Evolutionary conservation across 1,284 basidiomycete genomes (phyloP).

Genomic region (Ustilago esculenta): DNA sequence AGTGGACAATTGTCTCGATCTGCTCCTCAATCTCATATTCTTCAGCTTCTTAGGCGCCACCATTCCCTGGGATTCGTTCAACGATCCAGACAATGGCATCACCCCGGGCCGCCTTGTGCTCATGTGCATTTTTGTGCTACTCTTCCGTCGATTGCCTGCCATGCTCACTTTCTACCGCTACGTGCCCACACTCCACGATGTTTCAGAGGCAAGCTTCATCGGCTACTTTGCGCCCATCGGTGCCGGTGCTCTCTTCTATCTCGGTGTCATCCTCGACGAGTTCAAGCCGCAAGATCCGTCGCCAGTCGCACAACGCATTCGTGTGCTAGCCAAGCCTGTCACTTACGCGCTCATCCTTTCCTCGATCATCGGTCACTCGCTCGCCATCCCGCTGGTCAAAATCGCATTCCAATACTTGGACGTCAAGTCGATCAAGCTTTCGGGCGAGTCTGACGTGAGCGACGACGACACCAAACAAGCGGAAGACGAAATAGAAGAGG

Average conservation of each 20-base stretch:
- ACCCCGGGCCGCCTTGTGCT: conserved; percentile 66
- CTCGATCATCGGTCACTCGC: conserved; percentile 52
- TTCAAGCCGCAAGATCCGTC: conserved; percentile 42
- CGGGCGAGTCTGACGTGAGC: conserved; percentile 25
- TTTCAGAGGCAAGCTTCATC: conserved; percentile 64
- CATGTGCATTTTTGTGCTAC: conserved; percentile 68
- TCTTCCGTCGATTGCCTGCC: conserved; percentile 66
- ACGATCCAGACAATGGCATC: conserved; percentile 59
- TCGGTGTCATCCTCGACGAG: conserved; percentile 47
- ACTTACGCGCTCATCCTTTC: conserved; percentile 54
- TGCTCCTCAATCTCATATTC: conserved; percentile 62
- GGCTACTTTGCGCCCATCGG: conserved; percentile 69
- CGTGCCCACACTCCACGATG: conserved; percentile 62
- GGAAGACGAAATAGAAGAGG: conserved; percentile 9
- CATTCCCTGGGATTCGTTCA: conserved; percentile 53
- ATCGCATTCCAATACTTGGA: conserved; percentile 40
- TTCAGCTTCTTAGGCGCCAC: conserved; percentile 67
- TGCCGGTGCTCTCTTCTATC: conserved; percentile 65
- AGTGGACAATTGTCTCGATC: conserved; percentile 57
- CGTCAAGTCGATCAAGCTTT: conserved; percentile 48
- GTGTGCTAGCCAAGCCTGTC: conserved; percentile 53
- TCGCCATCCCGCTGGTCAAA: conserved; percentile 56
- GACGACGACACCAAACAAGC: conserved; percentile 15
- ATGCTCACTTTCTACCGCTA: conserved; percentile 55
- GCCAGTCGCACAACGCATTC: conserved; percentile 26